Base-by-base conservation (phyloP, 2,329 filamentous ascomycete genomes). In the Neofusicoccum kwambonambiense region DNA sequence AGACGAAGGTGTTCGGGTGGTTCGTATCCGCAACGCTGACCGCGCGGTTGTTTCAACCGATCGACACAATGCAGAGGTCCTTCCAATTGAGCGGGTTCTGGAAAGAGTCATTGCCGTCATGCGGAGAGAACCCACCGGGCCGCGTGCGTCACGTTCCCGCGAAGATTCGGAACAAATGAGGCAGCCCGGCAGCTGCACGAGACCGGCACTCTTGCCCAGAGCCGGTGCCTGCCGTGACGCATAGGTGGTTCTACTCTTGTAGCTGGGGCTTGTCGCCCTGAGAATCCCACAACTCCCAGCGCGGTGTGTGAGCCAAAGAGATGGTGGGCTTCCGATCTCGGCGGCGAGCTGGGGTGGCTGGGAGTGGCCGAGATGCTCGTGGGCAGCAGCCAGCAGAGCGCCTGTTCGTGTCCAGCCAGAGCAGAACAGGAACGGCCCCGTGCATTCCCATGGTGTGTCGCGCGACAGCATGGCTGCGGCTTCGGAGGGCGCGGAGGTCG, bases 241-340 rank as follows among this genome's bases (percentile, higher is more conserved):
- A 22, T 31, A 19, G n/a, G 13, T n/a, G 45, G 45, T 27, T 9
- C 11, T 31, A 31, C 27, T 31, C 27, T 31, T 31, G 27, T 31
- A 31, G 27, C 27, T 31, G 4, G 27, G 27, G 27, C 27, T 31
- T 31, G 6, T 31, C 27, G 27, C 27, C 6, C 27, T 31, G 27
- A 31, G 27, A 31, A 31, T 31, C 1, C 27, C 27, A 5, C 27
- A 31, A 5, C 1, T 31, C 4, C 27, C 4, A 31, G 27, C 27
- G 27, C 27, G 27, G 27, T 31, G 27, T 31, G 41, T n/a, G 41
- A 44, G 27, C 27, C 27, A 31, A 31, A 31, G 27, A 22, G 27
- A 44, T n/a, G 22, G 47, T 37, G 51, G 17, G 5, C n/a, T 22
- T 22, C 50, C 62, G 62, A 64, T 54, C 19, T 64, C 62, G 62